Evolutionary conservation across 2,329 filamentous ascomycete genomes (phyloP), one percentile per base, ranked within the genome.

Genomic region (Neonectria sp.): DNA sequence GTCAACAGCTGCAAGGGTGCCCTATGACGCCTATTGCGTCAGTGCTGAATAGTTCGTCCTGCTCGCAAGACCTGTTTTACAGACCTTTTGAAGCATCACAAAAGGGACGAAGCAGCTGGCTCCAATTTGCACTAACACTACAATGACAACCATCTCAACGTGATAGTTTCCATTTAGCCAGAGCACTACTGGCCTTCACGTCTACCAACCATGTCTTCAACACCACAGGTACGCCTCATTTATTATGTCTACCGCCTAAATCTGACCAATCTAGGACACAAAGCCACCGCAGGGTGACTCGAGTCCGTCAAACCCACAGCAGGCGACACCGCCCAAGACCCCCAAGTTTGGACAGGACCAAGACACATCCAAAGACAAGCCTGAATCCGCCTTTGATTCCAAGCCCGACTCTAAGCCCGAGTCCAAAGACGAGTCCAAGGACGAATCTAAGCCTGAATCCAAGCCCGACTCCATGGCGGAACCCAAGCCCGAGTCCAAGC

Each of bases 11-110:
- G 63, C 37, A 33, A 51, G 21, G 31, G 59, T 31, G 40, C 55
- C 45, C 27, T 25, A 75, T 76, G 74, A 72, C 74, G 74, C 63
- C 51, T 29, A 76, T 76, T 76, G 74, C 74, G 74, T 76, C 74
- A 76, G 73, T 65, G 53, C 49, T 29, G 45, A 46, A 4, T 59
- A 4, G 12, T 21, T 46, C 68, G 70, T 64, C 74, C 71, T 69
- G 73, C 76, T 76, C 75, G 67, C 3, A 43, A 43, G 52, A 24
- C 55, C 33, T 40, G 37, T 40, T 76, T 76, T 76, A 64, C 3
- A 35, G 49, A n/a, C 55, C 33, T 29, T 40, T 56, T 45, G 24
- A 62, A 67, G 57, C 71, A 65, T 71, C 65, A 73, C 74, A 72
- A 72, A 76, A 74, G 65, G 68, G 66, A 35, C 60, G 37, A 17